Evolutionary conservation across 2,329 filamentous ascomycete genomes (phyloP), one percentile per base, ranked within the genome.

Genomic region (Ophiocordyceps camponoti-rufipedis): DNA sequence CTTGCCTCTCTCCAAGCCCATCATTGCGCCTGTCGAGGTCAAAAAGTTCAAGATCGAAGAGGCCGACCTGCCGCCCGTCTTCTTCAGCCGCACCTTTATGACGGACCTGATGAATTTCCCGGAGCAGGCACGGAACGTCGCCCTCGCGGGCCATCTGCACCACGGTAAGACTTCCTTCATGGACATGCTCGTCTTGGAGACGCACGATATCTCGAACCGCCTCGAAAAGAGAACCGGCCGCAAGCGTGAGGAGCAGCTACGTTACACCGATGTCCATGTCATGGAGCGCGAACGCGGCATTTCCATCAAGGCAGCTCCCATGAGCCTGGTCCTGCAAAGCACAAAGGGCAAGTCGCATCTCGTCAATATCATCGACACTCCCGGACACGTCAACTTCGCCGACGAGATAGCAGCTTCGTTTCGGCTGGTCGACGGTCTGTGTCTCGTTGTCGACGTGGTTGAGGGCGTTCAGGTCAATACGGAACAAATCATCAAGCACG

Each of bases 401-500:
- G 91, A 98, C 59, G 91, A 98, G 62, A 86, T 98, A 35, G 91
- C 91, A 9, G 80, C 87, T 5, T 82, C 87, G 1, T 69, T 94
- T 55, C 78, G 91, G 40, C 66, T 98, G 44, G 88, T 84, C 4
- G 91, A 98, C 58, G 91, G 91, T 48, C 79, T 96, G 23, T 89
- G 93, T 45, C 67, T 98, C 43, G 82, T 98, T 13, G 88, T 98
- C 14, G 91, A 98, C 60, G 86, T 95, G 19, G 85, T 98, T 1
- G 91, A 98, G 62, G 91, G 91, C n/a, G 88, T 98, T n/a, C 91
- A 96, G 65, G 75, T 91, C 55, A 94, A 94, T 61, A 94, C 91
- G 0, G 89, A 98, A 64, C 85, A 95, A 60, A 88, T 94, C 55
- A 95, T 98, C 66, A 94, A 86, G 65, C 86, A 98, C 62, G 88